Evolutionary conservation across 495 filamentous ascomycete species (phyloP), one percentile per base, ranked within the genome.

Genomic region (Aspergillus leporis): DNA sequence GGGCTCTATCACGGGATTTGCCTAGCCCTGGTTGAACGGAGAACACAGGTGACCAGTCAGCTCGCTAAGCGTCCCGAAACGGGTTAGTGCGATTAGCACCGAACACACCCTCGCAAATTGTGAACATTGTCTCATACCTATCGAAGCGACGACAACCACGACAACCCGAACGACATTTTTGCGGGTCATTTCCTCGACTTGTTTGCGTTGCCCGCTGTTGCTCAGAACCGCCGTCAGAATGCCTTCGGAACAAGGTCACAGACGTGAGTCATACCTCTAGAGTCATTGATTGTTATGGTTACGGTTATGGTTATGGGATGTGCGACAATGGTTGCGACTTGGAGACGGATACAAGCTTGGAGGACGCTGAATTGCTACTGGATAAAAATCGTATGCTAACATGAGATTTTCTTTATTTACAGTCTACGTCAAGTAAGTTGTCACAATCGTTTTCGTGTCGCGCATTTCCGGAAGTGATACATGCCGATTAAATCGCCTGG

Each of bases 351-450:
- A 32, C 16, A 32, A 28, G 34, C 22, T 50, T 51, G 34, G 36
- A 59, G 52, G 34, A 64, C 18, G 21, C 23, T 38, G 21, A 45
- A 51, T 59, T 56, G 40, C 61, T 9, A 45, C 52, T 41, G 55
- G 61, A 51, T 53, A 54, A 55, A 50, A 48, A 62, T 18, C 28
- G 40, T 63, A 64, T 74, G 66, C 75, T 81, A 73, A 78, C 70
- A 51, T 60, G 51, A 61, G 25, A 53, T 34, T 61, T 58, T 61
- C 61, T 56, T 65, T 49, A 53, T 22, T 58, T 61, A 72, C 79
- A 94, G 89, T 96, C 79, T 96, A 94, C 74, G 92, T 95, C 75
- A 94, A 95, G 91, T 93, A 81, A 90, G 89, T 88, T 72, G 51
- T 38, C 51, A 66, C 41, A 41, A 34, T 56, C 48, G 31, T 56